Conservation (phyloP, 257 asterid species). For the Penstemon davidsonii region DNA sequence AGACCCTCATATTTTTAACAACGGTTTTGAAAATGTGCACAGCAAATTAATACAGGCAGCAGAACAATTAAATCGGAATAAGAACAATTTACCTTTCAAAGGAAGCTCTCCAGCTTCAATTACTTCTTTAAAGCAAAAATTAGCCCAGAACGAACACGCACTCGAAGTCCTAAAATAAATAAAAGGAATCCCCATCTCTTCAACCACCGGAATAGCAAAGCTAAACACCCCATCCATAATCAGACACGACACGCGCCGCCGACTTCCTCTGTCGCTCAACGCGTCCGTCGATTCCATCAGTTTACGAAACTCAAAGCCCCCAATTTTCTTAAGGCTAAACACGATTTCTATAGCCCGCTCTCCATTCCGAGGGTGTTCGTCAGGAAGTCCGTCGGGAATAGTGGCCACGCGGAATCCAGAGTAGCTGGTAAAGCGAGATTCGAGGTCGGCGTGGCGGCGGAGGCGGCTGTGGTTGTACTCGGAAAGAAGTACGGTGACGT, state of each 20-base stretch:
- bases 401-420: slow-evolving; percentile 45
- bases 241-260: slow-evolving; percentile 44
- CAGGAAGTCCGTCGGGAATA: slow-evolving; percentile 54
- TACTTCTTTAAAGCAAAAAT: slow-evolving; percentile 42
- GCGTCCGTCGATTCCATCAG: slow-evolving; percentile 42
- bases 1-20: no score
- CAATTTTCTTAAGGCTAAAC: slow-evolving; percentile 39
- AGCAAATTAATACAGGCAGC: no score
- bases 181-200: slow-evolving; percentile 57
- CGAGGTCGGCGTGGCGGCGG: slow-evolving; percentile 35
- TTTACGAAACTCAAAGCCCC: slow-evolving; percentile 32
- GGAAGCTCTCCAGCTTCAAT: slow-evolving; percentile 57
- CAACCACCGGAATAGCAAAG: slow-evolving; percentile 54
- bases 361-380: slow-evolving; percentile 53
- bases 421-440: slow-evolving; percentile 37
- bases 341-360: slow-evolving; percentile 37
- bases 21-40: no score
- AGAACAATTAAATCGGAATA: no score
- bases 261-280: slow-evolving; percentile 22
- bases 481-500: slow-evolving; percentile 56
- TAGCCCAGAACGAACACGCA: slow-evolving; percentile 57
- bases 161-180: slow-evolving; percentile 49
- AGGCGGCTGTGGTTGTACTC: slow-evolving; percentile 52
- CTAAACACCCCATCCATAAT: slow-evolving; percentile 55
- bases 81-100: slow-evolving; percentile 22